Conservation (phyloP, 768 basidiomycete species). For the Pleurotus citrinopileatus region DNA sequence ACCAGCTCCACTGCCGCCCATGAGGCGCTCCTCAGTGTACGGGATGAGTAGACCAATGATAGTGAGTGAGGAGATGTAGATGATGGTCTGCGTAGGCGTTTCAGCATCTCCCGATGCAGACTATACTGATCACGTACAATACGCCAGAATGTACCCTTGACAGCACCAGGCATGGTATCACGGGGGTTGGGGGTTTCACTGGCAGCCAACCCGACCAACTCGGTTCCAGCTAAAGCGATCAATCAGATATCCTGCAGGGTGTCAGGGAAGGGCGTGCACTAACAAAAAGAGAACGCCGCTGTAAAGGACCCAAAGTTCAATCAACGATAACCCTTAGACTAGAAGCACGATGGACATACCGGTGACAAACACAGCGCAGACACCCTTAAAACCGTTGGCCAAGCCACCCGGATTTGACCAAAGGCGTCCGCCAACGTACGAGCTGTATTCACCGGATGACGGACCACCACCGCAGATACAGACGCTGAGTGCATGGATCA, state of each 20-base stretch:
- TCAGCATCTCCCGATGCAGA: background rate
- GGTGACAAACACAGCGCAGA: constrained; percentile 46
- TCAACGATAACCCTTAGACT: background rate
- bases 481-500: constrained; percentile 21
- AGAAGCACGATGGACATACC: constrained; percentile 17
- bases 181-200: constrained; percentile 46
- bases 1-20: constrained; percentile 34
- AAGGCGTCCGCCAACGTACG: constrained; percentile 34
- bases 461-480: constrained; percentile 44
- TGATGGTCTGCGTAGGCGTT: constrained; percentile 32
- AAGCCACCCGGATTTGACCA: constrained; percentile 40
- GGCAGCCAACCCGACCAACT: constrained; percentile 44
- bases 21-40: constrained; percentile 32
- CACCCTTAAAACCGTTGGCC: constrained; percentile 44
- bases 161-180: constrained; percentile 38
- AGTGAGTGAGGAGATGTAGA: constrained; percentile 41
- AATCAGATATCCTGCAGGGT: background rate
- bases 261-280: constrained; percentile 5
- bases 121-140: constrained; percentile 26
- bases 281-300: constrained; percentile 39
- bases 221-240: constrained; percentile 35
- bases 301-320: background rate
- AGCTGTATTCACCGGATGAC: constrained; percentile 27
- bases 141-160: constrained; percentile 49
- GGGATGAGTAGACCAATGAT: constrained; percentile 40